Evolutionary conservation across 176 grass and related monocot genomes (phyloP).

Genomic region (Musa beccarii): DNA sequence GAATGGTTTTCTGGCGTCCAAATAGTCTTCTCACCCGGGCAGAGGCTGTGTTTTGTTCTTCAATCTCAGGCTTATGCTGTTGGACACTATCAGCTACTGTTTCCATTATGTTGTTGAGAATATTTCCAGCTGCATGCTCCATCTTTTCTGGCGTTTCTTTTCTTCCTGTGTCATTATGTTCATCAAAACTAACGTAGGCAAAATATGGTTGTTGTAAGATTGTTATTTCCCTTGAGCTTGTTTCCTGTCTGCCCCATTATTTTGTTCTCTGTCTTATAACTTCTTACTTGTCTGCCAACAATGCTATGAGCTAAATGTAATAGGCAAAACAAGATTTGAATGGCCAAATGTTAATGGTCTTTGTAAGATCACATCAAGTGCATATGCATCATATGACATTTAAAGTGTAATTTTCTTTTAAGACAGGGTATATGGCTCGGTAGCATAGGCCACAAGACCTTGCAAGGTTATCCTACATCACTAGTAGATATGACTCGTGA

Average conservation of each 20-base stretch:
- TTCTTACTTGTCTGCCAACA: not conserved
- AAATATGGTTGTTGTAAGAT: not conserved
- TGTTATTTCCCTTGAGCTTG: not conserved
- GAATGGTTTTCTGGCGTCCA: slow-evolving; percentile 34
- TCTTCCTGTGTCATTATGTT: not conserved
- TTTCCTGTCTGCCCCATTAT: not conserved
- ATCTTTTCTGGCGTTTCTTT: slow-evolving; percentile 41
- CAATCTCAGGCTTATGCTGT: slow-evolving; percentile 35
- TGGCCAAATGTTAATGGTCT: no score
- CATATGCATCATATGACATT: no score
- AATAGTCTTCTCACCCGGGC: slow-evolving; percentile 42
- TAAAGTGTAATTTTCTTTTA: no score
- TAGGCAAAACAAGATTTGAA: no score
- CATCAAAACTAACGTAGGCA: not conserved
- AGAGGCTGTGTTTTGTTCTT: slow-evolving; percentile 31
- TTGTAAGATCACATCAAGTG: no score
- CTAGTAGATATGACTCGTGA: no score
- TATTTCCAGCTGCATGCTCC: slow-evolving; percentile 30
- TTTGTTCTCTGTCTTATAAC: not conserved
- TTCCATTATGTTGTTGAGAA: slow-evolving; percentile 52
- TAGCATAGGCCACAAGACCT: no score
- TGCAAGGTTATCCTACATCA: no score
- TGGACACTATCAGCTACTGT: slow-evolving; percentile 45
- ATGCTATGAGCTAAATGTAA: not conserved
- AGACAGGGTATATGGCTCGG: no score